Base-by-base conservation (phyloP, 2,329 filamentous ascomycete genomes). In the Stenocarpella maydis region DNA sequence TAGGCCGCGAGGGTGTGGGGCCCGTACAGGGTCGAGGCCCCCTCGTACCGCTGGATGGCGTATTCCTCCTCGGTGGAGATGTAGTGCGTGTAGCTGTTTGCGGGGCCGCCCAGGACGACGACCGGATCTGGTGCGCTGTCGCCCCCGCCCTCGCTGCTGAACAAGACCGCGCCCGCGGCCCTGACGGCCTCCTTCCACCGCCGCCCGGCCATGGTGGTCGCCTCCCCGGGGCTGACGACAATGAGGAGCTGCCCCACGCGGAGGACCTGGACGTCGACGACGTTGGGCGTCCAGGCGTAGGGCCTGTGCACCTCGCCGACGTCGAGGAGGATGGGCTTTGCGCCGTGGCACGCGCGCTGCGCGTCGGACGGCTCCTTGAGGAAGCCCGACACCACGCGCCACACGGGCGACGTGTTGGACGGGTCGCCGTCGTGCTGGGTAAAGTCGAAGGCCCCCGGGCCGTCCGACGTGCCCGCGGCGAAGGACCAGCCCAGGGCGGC, bases 401-500 rank as follows among this genome's bases (percentile, higher is more conserved):
- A 98, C 4, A 98, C 81, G 0, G 94, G 94, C 2, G 84, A 85
- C 0, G 83, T 86, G 26, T 86, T 87, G 49, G 88, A 86, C 0
- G 93, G 91, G n/a, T 88, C 84, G 39, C 90, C 90, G 73, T 92
- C 88, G 73, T 94, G 95, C 77, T 98, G 95, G 1, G 93, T 96
- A 78, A 98, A 98, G 80, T 98, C 95, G 75, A 97, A 97, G 0
- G 90, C 90, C 0, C 95, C 95, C 0, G 95, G 95, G 7, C 95
- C 94, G 78, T 98, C 95, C 0, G 93, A 93, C 0, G 95, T 98
- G 14, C 95, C 95, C 1, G 93, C 95, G 0, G 95, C 95, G 77
- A 98, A 98, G 0, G 92, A 95, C 77, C 96, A 97, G 7, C 95
- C 95, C 70, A 98, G 82, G 0, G 94, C 94, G 0, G 95, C 95